These are phyloP conservation scores for Galeopsis tetrahit DNA, from an alignment of 257 asterid species.

Conservation along the genomic window DNA sequence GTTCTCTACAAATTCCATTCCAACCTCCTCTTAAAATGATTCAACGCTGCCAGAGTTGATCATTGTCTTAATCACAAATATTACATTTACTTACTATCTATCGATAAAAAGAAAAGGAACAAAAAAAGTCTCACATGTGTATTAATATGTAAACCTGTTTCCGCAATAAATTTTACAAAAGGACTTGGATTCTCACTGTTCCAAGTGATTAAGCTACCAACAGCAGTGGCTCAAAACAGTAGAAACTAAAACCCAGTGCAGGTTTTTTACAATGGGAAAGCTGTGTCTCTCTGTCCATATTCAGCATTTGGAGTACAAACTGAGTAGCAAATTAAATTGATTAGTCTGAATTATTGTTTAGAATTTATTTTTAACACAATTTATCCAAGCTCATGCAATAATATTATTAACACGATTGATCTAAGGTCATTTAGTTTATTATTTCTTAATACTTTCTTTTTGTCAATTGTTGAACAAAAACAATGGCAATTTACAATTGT, in stretches of 20 bases:
- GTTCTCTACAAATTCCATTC: neutral
- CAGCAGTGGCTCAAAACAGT: constrained; percentile 7
- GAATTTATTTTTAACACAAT: neutral
- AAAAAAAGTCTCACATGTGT: neutral
- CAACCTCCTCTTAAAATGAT: neutral
- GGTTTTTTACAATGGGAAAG: constrained; percentile 10
- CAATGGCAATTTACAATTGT: neutral
- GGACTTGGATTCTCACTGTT: neutral
- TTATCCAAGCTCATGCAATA: no score
- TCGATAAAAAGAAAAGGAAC: no score
- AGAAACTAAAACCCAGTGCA: constrained; percentile 8
- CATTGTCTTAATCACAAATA: neutral
- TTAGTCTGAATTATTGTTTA: neutral
- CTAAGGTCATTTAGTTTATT: neutral
- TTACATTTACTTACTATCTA: neutral
- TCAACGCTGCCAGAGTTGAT: neutral
- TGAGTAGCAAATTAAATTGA: neutral
- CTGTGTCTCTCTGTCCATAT: neutral
- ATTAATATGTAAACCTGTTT: neutral
- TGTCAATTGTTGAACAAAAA: neutral
- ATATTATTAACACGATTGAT: no score
- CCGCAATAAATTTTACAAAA: neutral
- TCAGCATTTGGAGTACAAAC: neutral
- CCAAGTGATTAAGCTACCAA: neutral
- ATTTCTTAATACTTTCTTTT: neutral